Conservation (phyloP, 208 protist genomes). For the Angomonas deanei region DNA sequence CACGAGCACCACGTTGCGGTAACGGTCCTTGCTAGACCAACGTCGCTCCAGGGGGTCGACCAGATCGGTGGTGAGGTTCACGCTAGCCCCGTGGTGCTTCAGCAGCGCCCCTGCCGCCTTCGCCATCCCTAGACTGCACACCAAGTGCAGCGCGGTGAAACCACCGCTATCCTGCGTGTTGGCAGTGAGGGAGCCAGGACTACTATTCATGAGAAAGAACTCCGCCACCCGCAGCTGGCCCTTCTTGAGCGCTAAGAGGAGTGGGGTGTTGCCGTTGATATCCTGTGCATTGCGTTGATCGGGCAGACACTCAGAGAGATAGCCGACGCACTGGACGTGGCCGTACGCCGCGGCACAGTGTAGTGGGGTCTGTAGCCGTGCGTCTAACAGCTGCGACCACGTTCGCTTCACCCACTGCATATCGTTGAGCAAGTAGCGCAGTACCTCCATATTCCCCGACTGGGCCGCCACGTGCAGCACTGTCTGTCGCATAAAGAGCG, state of each 20-base stretch:
- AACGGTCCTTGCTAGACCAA: neutral
- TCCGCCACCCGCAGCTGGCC: conserved; percentile 37
- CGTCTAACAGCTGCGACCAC: conserved; percentile 31
- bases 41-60: conserved; percentile 1
- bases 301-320: conserved; percentile 35
- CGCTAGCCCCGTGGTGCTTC: conserved; percentile 37
- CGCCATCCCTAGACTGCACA: conserved; percentile 41
- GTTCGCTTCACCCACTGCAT: conserved; percentile 11
- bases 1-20: conserved; percentile 23
- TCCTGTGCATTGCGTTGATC: conserved; percentile 28
- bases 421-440: conserved; percentile 55
- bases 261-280: conserved; percentile 61
- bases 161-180: conserved; percentile 38
- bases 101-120: conserved; percentile 36
- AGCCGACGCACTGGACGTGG: conserved; percentile 32
- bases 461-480: conserved; percentile 45
- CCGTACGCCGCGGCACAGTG: conserved; percentile 56
- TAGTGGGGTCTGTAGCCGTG: conserved; percentile 54
- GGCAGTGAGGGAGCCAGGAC: conserved; percentile 30
- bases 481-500: conserved; percentile 30
- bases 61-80: neutral
- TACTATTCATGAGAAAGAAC: conserved; percentile 35
- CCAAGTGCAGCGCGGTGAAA: conserved; percentile 52
- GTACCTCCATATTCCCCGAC: conserved; percentile 27
- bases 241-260: conserved; percentile 49